These are phyloP conservation scores for Entomortierella beljakovae DNA, from an alignment of 192 early-diverging fungal genomes.

Conservation along the genomic window DNA sequence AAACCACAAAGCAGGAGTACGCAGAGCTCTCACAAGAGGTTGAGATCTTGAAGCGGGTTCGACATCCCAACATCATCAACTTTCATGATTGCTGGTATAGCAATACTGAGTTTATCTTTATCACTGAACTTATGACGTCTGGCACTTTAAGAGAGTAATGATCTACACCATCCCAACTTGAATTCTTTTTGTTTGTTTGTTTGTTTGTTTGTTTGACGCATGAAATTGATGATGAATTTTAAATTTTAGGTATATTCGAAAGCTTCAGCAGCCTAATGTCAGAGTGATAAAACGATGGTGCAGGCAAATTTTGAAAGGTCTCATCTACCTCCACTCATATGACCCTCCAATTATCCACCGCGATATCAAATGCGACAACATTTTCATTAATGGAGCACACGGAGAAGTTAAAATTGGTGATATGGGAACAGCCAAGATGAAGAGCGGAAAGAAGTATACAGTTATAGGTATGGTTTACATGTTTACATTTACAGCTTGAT, in stretches of 20 bases:
- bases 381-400: slow-evolving; percentile 88
- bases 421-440: slow-evolving; percentile 90
- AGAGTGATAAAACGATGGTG: slow-evolving; percentile 85
- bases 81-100: slow-evolving; percentile 83
- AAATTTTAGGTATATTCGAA: slow-evolving; percentile 70
- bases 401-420: slow-evolving; percentile 89
- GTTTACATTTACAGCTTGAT: not conserved
- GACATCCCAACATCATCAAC: slow-evolving; percentile 87
- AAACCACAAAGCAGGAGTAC: slow-evolving; percentile 79
- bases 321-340: slow-evolving; percentile 81
- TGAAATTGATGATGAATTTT: too few relatives aligned
- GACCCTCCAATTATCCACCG: slow-evolving; percentile 86
- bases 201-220: too few relatives aligned
- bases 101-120: slow-evolving; percentile 80
- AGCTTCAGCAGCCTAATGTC: slow-evolving; percentile 75
- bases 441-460: slow-evolving; percentile 85
- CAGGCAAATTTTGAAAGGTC: slow-evolving; percentile 81
- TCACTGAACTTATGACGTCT: slow-evolving; percentile 88
- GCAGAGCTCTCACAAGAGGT: slow-evolving; percentile 80
- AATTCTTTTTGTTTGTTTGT: not conserved
- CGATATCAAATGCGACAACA: slow-evolving; percentile 88
- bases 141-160: slow-evolving; percentile 81
- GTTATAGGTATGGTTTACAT: slow-evolving; percentile 70
- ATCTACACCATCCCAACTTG: not conserved
- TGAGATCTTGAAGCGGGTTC: slow-evolving; percentile 80